Conservation (phyloP, 2,329 filamentous ascomycete genomes). For the Byssochlamys sp. region DNA sequence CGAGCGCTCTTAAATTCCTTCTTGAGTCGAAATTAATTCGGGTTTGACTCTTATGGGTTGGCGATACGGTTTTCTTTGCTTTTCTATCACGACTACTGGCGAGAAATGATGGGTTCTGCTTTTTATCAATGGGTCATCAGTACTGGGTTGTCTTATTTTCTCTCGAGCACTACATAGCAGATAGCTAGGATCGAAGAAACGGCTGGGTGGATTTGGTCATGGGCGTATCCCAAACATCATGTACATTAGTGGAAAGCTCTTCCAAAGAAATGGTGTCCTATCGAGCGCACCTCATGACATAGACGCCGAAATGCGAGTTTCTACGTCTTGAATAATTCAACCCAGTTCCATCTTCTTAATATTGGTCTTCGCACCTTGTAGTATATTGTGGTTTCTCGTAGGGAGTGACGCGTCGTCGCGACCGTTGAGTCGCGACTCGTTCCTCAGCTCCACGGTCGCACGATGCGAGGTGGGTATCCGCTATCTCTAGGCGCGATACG, state of each 20-base stretch:
- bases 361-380: not conserved
- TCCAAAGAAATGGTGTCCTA: conserved; percentile 15
- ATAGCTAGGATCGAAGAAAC: conserved; percentile 5
- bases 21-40: conserved; percentile 20
- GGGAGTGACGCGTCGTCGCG: not conserved
- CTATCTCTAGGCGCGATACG: no score
- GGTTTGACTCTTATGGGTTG: conserved; percentile 25
- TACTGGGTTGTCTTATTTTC: conserved; percentile 25
- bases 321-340: conserved; percentile 12
- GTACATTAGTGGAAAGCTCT: conserved; percentile 11
- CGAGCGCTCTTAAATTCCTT: conserved; percentile 62
- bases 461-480: not conserved
- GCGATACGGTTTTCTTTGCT: conserved; percentile 28
- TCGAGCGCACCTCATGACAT: conserved; percentile 25
- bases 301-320: conserved; percentile 24
- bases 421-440: not conserved
- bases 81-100: conserved; percentile 32
- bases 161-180: conserved; percentile 6
- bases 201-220: conserved; percentile 4
- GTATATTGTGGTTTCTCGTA: not conserved
- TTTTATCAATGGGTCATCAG: conserved; percentile 31
- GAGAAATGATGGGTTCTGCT: conserved; percentile 36
- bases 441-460: not conserved
- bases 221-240: conserved; percentile 6
- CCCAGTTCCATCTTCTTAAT: not conserved